Base-by-base conservation (phyloP, 2,329 filamentous ascomycete species). In the Lecanicillium sp. region DNA sequence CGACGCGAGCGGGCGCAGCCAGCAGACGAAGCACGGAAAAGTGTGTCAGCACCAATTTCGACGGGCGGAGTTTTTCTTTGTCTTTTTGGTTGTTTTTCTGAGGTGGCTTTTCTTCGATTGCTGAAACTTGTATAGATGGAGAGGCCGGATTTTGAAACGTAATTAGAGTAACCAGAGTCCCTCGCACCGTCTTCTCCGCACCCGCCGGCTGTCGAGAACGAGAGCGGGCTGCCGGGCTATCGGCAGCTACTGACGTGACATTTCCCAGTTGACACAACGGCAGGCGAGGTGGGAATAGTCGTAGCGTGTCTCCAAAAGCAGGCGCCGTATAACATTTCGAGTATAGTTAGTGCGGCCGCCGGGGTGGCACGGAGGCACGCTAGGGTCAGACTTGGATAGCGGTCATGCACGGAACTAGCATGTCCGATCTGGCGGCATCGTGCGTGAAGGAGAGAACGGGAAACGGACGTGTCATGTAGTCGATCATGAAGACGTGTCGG, bases 341-440 rank as follows among this genome's bases (percentile, higher is more conserved):
- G 44, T 30, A 33, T 46, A 39, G 44, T 39, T 46, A 39, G 44
- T 39, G 44, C 23, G 19, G 24, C 26, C 20, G 36, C 27, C 20
- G 29, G 15, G 26, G 20, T 19, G 3, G 39, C 19, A 32, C 7
- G 26, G 7, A 12, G 26, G 26, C n/a, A 27, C 30, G 15, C 32
- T 44, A 33, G 38, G 23, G n/a, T 27, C n/a, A 27, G 3, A 29
- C 24, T 24, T 41, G 38, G 15, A 15, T 8, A 27, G 23, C 21
- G 11, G 21, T 23, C 20, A 15, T 41, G 38, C 38, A 41, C 29
- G 41, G 41, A 44, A 26, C 29, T 24, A 44, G 30, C 14, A 20
- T 35, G 24, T 44, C 41, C 41, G 41, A 44, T 26, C 19, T 44
- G 41, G 14, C 29, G 20, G 29, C 5, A 12, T 17, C 20, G 19